Evolutionary conservation across 2,329 filamentous ascomycete species (phyloP).

Genomic region (Cucurbitaria berberidis): DNA sequence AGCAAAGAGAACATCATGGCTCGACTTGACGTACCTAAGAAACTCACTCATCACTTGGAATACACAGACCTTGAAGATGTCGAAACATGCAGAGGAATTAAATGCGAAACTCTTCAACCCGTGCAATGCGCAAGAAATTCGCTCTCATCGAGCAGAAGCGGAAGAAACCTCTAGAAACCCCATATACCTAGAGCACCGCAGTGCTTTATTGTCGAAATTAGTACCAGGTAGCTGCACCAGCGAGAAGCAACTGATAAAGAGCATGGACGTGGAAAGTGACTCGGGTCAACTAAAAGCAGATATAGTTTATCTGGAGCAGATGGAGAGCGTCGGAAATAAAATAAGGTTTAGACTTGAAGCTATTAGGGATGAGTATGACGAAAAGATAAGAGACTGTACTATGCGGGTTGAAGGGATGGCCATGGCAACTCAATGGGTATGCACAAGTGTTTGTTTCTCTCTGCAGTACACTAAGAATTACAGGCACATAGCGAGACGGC

Average conservation of each 20-base stretch:
- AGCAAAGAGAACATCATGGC: conserved; percentile 19
- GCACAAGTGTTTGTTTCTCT: not conserved
- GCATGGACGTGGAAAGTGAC: not conserved
- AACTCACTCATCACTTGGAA: conserved; percentile 25
- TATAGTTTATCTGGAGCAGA: not conserved
- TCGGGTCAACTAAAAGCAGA: not conserved
- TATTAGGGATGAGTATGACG: conserved; percentile 27
- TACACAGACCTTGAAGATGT: conserved; percentile 20
- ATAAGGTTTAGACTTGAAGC: conserved; percentile 11
- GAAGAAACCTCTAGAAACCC: not conserved
- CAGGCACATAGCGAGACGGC: conserved; percentile 20
- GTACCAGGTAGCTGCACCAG: not conserved
- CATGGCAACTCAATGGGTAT: conserved; percentile 33
- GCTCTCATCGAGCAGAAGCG: not conserved
- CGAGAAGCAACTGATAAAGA: not conserved
- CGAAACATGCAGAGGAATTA: conserved; percentile 6
- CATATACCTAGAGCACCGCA: not conserved
- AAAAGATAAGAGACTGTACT: conserved; percentile 27
- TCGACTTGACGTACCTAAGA: conserved; percentile 24
- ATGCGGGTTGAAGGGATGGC: conserved; percentile 35
- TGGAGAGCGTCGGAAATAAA: conserved; percentile 10
- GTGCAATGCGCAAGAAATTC: not conserved
- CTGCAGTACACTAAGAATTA: not conserved
- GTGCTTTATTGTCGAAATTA: not conserved
- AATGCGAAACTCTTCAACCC: not conserved